Evolutionary conservation across 345 rosid genomes (phyloP).

Genomic region (Arabidopsis arenosa): DNA sequence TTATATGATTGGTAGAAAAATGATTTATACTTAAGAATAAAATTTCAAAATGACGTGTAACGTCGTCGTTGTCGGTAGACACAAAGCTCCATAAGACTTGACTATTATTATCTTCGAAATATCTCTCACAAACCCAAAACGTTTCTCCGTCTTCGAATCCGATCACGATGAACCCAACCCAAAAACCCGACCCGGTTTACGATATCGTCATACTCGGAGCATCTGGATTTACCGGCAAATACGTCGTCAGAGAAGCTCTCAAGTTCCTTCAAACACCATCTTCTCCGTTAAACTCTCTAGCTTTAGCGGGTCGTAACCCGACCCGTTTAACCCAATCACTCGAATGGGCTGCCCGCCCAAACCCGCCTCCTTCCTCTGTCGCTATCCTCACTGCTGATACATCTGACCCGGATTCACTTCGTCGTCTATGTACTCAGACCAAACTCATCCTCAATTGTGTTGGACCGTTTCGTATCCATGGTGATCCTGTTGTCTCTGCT

Average conservation of each 20-base stretch:
- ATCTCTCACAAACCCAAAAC: constrained; percentile 3
- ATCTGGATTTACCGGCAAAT: constrained; percentile 80
- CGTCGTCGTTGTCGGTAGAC: constrained; percentile 14
- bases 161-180: constrained; percentile 42
- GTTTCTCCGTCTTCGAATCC: constrained; percentile 4
- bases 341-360: constrained; percentile 76
- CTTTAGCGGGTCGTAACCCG: constrained; percentile 82
- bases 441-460: constrained; percentile 84
- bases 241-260: constrained; percentile 75
- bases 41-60: neutral
- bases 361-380: constrained; percentile 55
- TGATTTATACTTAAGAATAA: neutral
- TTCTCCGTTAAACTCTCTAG: constrained; percentile 72
- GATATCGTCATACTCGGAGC: constrained; percentile 78
- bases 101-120: neutral
- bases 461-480: constrained; percentile 81
- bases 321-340: constrained; percentile 62
- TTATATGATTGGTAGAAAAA: too few relatives aligned
- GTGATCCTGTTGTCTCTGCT: constrained; percentile 85
- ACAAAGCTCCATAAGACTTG: constrained; percentile 6
- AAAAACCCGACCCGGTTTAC: constrained; percentile 39
- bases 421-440: constrained; percentile 66
- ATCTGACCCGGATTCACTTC: constrained; percentile 72
- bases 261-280: constrained; percentile 61
- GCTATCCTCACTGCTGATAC: constrained; percentile 75